Evolutionary conservation across 73 alveolate species (phyloP).

Genomic region (Tetrahymena thermophila): DNA sequence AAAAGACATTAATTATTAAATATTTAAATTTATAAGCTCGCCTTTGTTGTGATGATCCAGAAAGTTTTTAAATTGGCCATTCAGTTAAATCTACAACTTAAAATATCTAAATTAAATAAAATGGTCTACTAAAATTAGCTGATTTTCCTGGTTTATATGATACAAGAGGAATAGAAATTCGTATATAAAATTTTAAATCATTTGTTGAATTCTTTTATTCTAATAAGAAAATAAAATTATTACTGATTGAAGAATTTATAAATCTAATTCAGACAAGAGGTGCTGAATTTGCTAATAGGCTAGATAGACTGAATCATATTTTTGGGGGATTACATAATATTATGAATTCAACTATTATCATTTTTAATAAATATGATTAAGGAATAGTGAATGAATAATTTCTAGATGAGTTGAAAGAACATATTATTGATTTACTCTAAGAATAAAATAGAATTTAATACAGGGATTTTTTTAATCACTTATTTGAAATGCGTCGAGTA

Average conservation of each 20-base stretch:
- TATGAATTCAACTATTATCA: neutral
- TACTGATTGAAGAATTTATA: neutral
- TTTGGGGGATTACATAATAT: neutral
- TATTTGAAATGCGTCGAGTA: neutral
- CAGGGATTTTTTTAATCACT: neutral
- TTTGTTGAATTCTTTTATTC: neutral
- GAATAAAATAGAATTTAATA: too few species aligned
- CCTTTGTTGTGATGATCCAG: neutral
- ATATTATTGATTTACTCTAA: too few species aligned
- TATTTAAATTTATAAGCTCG: neutral
- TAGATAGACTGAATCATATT: neutral
- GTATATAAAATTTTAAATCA: neutral
- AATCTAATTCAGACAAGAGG: neutral
- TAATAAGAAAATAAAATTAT: neutral
- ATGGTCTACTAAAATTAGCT: neutral
- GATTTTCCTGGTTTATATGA: neutral
- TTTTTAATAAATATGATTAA: neutral
- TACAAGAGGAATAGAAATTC: neutral
- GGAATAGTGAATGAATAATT: too few species aligned
- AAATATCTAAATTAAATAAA: neutral
- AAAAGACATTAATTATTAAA: neutral
- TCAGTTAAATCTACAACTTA: neutral
- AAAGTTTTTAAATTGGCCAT: neutral
- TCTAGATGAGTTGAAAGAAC: neutral
- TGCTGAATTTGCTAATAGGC: neutral